Evolutionary conservation across 2,329 filamentous ascomycete genomes (phyloP), one percentile per base, ranked within the genome.

Genomic region (Bipolaris zeicola): DNA sequence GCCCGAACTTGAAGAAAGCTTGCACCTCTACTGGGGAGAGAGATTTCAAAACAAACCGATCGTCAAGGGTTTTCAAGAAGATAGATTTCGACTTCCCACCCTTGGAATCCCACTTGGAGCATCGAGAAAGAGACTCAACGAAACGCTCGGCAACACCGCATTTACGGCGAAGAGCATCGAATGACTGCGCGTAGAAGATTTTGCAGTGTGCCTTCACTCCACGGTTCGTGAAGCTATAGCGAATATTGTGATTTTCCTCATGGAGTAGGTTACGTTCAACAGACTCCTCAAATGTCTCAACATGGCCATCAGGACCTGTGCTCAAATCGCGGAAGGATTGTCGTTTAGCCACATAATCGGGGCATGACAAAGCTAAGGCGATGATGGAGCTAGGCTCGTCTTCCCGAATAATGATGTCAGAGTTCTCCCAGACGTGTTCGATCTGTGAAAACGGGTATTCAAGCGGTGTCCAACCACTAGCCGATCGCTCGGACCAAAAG

Each of bases 41-140:
- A 0, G 91, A 93, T 80, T 97, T 97, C 68, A 97, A 85, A 43
- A 99, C 90, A 60, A 99, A 89, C 34, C 95, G 88, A 70, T 97
- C 93, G 76, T 99, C 95, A 20, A 97, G 82, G 0, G 95, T 99
- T 78, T 98, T 99, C 62, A 99, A 80, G 75, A 99, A 99, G 4
- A 99, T 88, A 0, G 93, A 97, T 73, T 97, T 97, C 1, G 94
- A 97, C 78, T 99, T 99, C 64, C 95, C 95, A 22, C 95, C 96
- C 73, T 96, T 96, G 3, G 92, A 96, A 77, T 99, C 95, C 91
- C 94, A 99, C 76, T 98, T 97, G 18, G 96, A 84, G 77, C 96
- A 99, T 18, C 95, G 87, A 6, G 95, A 98, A 20, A 99, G 81
- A 1, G 93, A 97, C 73, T 99, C 95, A 24, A 98, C 88, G 63